Evolutionary conservation across 75 land plant genomes (phyloP).

Genomic region (Pinus taeda): DNA sequence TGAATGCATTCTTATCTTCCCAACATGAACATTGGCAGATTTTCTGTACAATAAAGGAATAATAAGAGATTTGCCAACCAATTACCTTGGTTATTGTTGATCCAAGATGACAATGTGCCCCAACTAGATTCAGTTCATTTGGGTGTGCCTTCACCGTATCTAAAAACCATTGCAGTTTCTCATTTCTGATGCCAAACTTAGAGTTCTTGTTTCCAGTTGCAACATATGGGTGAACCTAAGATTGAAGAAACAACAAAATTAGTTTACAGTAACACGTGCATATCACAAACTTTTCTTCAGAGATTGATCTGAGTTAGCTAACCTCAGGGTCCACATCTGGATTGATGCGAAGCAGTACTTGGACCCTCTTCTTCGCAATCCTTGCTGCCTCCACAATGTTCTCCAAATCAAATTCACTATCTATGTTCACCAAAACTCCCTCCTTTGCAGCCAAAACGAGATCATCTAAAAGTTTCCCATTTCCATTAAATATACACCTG

Average conservation of each 20-base stretch:
- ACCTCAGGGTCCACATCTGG: conserved; percentile 99
- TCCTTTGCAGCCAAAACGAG: conserved; percentile 81
- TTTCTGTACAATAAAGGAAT: not conserved
- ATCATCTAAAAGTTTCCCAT: conserved; percentile 89
- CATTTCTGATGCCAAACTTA: conserved; percentile 95
- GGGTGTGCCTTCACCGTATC: conserved; percentile 81
- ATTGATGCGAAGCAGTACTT: conserved; percentile 86
- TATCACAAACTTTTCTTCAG: not conserved
- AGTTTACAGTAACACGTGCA: not conserved
- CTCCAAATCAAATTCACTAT: conserved; percentile 95
- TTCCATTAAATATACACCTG: conserved; percentile 97
- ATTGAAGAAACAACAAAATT: not conserved
- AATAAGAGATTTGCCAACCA: not conserved
- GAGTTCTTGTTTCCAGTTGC: conserved; percentile 98
- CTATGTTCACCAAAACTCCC: conserved; percentile 84
- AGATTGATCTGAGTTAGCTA: not conserved
- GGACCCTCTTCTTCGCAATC: conserved; percentile 63
- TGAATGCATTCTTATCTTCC: not conserved
- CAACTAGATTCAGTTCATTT: conserved; percentile 80
- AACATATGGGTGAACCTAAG: conserved; percentile 94
- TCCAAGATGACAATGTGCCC: conserved; percentile 96
- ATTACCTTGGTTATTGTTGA: conserved; percentile 94
- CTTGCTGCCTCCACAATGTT: conserved; percentile 76
- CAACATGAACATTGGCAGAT: not conserved
- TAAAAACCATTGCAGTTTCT: conserved; percentile 90